Evolutionary conservation across 805 yeast genomes (phyloP), one percentile per base, ranked within the genome.

Genomic region (Ascoidea asiatica): DNA sequence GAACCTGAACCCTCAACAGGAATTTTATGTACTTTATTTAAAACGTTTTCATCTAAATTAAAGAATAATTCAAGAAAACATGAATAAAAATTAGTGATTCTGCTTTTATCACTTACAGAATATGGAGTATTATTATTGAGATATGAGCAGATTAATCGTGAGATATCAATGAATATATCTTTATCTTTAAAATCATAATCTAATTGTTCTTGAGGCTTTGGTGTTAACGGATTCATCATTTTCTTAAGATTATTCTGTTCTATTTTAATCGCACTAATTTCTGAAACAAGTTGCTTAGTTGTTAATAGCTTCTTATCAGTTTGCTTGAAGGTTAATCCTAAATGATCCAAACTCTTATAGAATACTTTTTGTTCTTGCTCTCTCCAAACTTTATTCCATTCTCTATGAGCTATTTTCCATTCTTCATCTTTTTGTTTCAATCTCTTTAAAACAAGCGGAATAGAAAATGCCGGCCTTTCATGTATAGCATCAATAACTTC

Each of bases 351-450:
- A 2, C 96, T 85, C 62, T 92, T 92, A 67, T 79, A 86, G 60
- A 84, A 89, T 0, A 88, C 95, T 56, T 87, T 89, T 57, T 89
- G 95, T 62, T 92, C 98, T 64, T 94, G 79, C 63, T 90, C 97
- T 58, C 99, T 79, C 99, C 99, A 92, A 13, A 88, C 95, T 59
- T 90, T 90, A 64, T 90, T 90, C 97, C 98, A 92, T 60, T 92
- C 97, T 55, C 97, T 77, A 56, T 90, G 98, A 1, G 96, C 89
- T 50, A 96, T 77, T 62, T 87, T 84, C 99, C 99, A 92, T 63
- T 92, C 98, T 63, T 92, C 97, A 59, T 92, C 97, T 63, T 92
- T 92, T 63, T 92, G 97, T 63, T 92, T 92, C 59, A 92, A 73
- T 57, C 99, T 77, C 53, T 81, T 85, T 61, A 92, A 69, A 13